A percentile compares a stretch with the other conserved stretches of the same genome.
Conservation (phyloP, 768 basidiomycete species). For the Thelephora ganbajun region DNA sequence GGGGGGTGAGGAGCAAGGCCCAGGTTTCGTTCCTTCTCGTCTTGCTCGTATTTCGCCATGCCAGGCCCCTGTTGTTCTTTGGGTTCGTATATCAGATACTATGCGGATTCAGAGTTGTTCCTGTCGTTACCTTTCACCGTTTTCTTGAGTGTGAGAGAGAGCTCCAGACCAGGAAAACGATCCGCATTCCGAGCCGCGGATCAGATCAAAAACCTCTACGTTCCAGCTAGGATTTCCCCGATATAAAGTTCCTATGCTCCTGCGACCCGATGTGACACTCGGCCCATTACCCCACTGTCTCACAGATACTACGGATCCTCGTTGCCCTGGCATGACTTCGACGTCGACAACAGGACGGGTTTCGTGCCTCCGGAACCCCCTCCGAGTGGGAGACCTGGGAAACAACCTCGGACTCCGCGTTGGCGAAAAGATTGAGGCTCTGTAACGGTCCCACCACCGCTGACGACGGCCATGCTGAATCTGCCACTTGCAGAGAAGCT, state of each 20-base stretch:
- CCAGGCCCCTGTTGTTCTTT: too few relatives aligned
- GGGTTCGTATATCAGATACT: too few relatives aligned
- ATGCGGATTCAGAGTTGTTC: too few relatives aligned
- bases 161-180: too few relatives aligned
- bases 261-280: constrained; percentile 17
- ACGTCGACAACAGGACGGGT: constrained; percentile 81
- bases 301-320: constrained; percentile 22
- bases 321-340: constrained; percentile 47
- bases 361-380: constrained; percentile 83
- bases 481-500: constrained; percentile 27
- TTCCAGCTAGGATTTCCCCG: too few relatives aligned
- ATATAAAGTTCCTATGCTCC: constrained; percentile 23
- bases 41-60: too few relatives aligned
- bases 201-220: too few relatives aligned
- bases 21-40: too few relatives aligned
- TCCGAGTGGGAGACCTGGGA: constrained; percentile 66
- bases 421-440: constrained; percentile 35
- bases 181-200: too few relatives aligned
- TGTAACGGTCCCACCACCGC: constrained; percentile 21
- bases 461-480: constrained; percentile 17
- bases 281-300: constrained; percentile 13
- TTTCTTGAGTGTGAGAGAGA: too few relatives aligned
- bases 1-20: too few relatives aligned
- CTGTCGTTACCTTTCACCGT: too few relatives aligned
- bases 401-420: constrained; percentile 34